Conservation (phyloP, 2,329 filamentous ascomycete genomes). For the Pseudogymnoascus sp. region DNA sequence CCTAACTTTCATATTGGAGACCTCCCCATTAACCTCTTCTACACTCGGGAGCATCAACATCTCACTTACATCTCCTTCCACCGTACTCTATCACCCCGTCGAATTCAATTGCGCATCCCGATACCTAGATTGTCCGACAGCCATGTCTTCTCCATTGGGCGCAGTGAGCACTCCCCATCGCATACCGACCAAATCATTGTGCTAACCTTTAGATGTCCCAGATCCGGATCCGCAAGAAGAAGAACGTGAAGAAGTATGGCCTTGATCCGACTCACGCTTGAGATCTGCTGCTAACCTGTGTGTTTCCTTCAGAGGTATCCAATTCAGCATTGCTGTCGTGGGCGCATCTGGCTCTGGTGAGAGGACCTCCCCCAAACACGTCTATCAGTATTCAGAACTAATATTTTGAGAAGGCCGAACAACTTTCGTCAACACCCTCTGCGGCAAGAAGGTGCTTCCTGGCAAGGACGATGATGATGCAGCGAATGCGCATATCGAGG, state of each 20-base stretch:
- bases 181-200: constrained; percentile 19
- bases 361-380: constrained; percentile 25
- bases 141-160: constrained; percentile 44
- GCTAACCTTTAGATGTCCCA: constrained; percentile 31
- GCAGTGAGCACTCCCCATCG: constrained; percentile 36
- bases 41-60: constrained; percentile 19
- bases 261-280: background rate
- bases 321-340: constrained; percentile 99
- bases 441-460: constrained; percentile 82
- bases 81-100: background rate
- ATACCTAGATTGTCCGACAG: constrained; percentile 17
- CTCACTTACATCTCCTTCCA: constrained; percentile 13
- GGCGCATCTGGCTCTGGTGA: constrained; percentile 96
- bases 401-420: constrained; percentile 62
- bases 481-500: constrained; percentile 79
- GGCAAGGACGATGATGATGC: constrained; percentile 93
- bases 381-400: constrained; percentile 11
- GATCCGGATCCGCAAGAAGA: constrained; percentile 99
- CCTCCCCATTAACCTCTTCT: constrained; percentile 12
- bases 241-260: constrained; percentile 70
- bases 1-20: constrained; percentile 10
- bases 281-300: constrained; percentile 50
- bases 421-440: constrained; percentile 99
- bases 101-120: constrained; percentile 5
- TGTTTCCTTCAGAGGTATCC: constrained; percentile 54